Evolutionary conservation across 257 asterid species (phyloP).

Genomic region (Nicotiana paniculata): DNA sequence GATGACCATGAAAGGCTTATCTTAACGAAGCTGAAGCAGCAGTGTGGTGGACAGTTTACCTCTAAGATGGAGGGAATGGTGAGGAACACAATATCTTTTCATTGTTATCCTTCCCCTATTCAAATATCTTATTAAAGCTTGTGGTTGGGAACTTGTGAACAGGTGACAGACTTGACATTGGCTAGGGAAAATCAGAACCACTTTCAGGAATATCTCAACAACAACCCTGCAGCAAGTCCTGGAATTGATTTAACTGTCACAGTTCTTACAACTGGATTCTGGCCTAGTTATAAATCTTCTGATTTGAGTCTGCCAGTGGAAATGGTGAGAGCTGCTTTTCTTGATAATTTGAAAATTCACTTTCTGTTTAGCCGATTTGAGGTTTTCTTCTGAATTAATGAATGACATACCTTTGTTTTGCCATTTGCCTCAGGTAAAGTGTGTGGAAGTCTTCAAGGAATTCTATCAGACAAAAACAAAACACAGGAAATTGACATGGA

Average conservation of each 20-base stretch:
- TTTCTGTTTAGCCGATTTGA: neutral
- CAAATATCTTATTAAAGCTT: neutral
- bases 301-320: slow-evolving; percentile 49
- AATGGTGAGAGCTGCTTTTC: slow-evolving; percentile 26
- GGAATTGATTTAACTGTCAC: slow-evolving; percentile 44
- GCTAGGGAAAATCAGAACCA: slow-evolving; percentile 39
- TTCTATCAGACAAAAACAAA: slow-evolving; percentile 35
- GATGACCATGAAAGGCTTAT: slow-evolving; percentile 47
- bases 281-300: slow-evolving; percentile 57
- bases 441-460: slow-evolving; percentile 49
- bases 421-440: slow-evolving; percentile 35
- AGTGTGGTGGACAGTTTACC: slow-evolving; percentile 48
- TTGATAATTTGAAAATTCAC: neutral
- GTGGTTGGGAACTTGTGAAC: neutral
- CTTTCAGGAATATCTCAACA: slow-evolving; percentile 34
- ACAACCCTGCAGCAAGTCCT: slow-evolving; percentile 21
- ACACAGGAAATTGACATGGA: slow-evolving; percentile 47
- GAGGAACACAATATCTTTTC: neutral
- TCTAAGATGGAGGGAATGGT: slow-evolving; percentile 74
- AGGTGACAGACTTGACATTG: slow-evolving; percentile 52
- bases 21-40: slow-evolving; percentile 46
- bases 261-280: slow-evolving; percentile 52
- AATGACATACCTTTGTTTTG: neutral
- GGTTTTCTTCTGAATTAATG: neutral
- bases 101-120: neutral